Evolutionary conservation across 768 basidiomycete genomes (phyloP).

Genomic region (Naganishia vaughanmartiniae): DNA sequence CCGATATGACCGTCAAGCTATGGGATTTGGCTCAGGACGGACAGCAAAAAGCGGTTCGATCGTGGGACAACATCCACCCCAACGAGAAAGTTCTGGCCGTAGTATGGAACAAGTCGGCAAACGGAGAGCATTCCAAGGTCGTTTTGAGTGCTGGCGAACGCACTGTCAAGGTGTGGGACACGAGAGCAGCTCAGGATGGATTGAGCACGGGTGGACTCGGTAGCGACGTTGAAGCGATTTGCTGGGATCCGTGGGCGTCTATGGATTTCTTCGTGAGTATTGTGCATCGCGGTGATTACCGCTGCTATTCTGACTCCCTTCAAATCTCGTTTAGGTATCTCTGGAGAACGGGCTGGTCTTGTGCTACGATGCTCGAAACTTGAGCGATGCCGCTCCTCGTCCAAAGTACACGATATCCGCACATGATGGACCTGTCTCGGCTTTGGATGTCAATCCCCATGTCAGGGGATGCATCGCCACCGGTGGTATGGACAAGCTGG

Average conservation of each 20-base stretch:
- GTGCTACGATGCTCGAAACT: conserved; percentile 82
- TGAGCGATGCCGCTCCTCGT: conserved; percentile 60
- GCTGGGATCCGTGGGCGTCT: conserved; percentile 95
- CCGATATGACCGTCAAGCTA: conserved; percentile 91
- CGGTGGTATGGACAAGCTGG: conserved; percentile 85
- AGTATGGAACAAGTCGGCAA: conserved; percentile 75
- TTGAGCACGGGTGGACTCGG: conserved; percentile 76
- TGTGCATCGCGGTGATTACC: background rate
- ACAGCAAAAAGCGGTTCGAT: conserved; percentile 67
- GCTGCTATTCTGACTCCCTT: background rate
- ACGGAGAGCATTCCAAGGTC: conserved; percentile 68
- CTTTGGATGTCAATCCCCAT: conserved; percentile 85
- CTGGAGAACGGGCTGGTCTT: conserved; percentile 91
- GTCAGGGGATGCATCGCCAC: conserved; percentile 87
- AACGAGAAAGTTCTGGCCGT: conserved; percentile 95
- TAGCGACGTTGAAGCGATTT: conserved; percentile 86
- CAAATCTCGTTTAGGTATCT: conserved; percentile 63
- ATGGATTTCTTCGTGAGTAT: conserved; percentile 76
- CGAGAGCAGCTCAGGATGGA: conserved; percentile 72
- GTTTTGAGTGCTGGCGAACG: conserved; percentile 90
- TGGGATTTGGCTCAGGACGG: conserved; percentile 83
- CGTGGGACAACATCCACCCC: conserved; percentile 64
- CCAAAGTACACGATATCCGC: conserved; percentile 78
- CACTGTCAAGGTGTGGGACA: conserved; percentile 91
- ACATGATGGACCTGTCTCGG: conserved; percentile 84